Base-by-base conservation (phyloP, 352 stramenopile species). In the Phytophthora multivora region DNA sequence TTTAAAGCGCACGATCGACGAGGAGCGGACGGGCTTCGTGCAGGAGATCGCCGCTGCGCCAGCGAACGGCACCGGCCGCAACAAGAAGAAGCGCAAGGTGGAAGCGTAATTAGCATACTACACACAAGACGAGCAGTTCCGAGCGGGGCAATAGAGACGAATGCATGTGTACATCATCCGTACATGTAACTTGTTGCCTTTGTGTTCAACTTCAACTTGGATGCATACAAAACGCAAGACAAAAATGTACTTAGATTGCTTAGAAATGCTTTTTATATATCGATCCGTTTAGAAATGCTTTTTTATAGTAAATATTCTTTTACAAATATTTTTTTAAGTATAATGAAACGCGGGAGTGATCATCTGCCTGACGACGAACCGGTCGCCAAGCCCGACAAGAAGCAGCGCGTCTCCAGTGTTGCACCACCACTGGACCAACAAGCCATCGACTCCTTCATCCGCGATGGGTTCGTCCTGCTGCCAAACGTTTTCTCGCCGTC, bases 1-100 rank as follows among this genome's bases (percentile, higher is more conserved):
- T 80, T 84, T 95, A 77, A 92, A 93, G 63, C 86, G 86, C 57
- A 84, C 89, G 52, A 75, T 95, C 38, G 82, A 93, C 65, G 80
- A 91, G 26, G 75, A 90, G 52, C 80, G 80, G 41, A 91, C 82
- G 16, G 86, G 76, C 19, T 95, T 88, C 55, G 78, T 95, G 39
- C 73, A 93, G 54, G 81, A 95, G 65, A 88, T 91, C 47, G 73
- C 79, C 5, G 63, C 76, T 19, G 57, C 65, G 5, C 60, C 70
- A 3, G 35, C 53, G 11, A 63, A 28, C 38, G 60, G 39, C 21
- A 21, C 33, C 15, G 53, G 49, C 49, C 78, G 81, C 63, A 86
- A 80, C 66, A 88, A 88, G 72, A 80, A 79, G 55, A 88, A 88
- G 66, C 62, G 56, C 13, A 73, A 70, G 33, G 57, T 60, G 19